Conservation (phyloP, 306 rosid genomes). For the Begonia loranthoides region DNA sequence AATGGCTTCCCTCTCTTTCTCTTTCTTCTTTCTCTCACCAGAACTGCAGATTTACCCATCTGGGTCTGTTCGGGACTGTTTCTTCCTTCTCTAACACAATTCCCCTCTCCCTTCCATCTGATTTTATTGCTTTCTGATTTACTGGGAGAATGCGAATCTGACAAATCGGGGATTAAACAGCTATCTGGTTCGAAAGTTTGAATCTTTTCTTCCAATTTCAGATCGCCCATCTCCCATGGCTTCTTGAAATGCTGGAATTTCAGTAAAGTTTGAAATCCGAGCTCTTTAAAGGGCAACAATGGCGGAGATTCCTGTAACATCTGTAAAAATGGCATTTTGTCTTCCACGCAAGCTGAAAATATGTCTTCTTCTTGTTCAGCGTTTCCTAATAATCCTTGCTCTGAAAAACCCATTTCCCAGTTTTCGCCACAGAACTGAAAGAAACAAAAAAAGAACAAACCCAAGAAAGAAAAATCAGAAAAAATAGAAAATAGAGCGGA, state of each 20-base stretch:
- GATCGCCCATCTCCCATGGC: constrained; percentile 26
- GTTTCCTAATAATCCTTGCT: constrained; percentile 19
- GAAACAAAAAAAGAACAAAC: neutral
- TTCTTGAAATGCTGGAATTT: constrained; percentile 49
- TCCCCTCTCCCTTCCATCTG: constrained; percentile 4
- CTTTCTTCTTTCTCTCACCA: constrained; percentile 43
- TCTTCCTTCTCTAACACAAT: neutral
- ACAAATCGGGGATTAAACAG: constrained; percentile 39
- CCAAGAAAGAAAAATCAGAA: neutral
- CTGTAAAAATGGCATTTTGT: constrained; percentile 68
- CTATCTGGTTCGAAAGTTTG: constrained; percentile 45
- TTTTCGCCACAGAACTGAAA: constrained; percentile 52
- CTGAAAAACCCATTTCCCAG: constrained; percentile 31
- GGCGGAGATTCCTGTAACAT: constrained; percentile 67
- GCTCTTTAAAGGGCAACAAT: constrained; percentile 41
- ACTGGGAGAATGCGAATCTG: constrained; percentile 9
- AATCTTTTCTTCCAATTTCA: constrained; percentile 25
- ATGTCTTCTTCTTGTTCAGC: constrained; percentile 14
- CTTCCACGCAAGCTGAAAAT: constrained; percentile 22
- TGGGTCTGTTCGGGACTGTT: constrained; percentile 16
- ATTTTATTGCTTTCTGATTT: too few relatives aligned
- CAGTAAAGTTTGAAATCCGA: constrained; percentile 56
- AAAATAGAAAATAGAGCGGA: neutral
- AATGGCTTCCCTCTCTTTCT: constrained; percentile 60
- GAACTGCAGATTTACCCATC: constrained; percentile 15